Percentiles rank a stretch among this genome's conserved stretches.
These are phyloP conservation scores for Volvariella volvacea DNA, from an alignment of 1,284 basidiomycete species.

Conservation along the genomic window DNA sequence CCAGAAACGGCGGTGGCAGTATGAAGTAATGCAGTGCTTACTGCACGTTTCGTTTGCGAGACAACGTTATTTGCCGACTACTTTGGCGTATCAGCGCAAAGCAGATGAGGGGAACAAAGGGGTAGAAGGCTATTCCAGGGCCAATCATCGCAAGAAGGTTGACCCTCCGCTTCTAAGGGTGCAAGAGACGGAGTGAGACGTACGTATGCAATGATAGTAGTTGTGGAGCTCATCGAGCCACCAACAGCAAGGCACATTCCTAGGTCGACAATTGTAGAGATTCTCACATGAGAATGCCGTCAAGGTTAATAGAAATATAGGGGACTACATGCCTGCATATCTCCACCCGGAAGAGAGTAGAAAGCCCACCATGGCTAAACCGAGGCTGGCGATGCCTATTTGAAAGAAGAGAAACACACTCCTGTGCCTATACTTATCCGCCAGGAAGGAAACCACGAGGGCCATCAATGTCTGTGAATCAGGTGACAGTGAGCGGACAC, in stretches of 20 bases:
- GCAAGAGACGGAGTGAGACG: no score
- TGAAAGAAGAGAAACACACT: conserved; percentile 35
- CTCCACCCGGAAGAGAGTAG: conserved; percentile 24
- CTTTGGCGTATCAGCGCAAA: no score
- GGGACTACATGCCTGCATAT: conserved; percentile 30
- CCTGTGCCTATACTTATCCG: conserved; percentile 35
- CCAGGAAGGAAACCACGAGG: conserved; percentile 35
- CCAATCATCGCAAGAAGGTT: no score
- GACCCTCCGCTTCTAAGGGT: conserved; percentile 3
- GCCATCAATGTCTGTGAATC: conserved; percentile 26
- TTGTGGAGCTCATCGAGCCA: conserved; percentile 35
- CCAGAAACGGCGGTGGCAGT: conserved; percentile 36
- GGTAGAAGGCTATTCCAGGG: conserved; percentile 1
- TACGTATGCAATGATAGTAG: conserved; percentile 42
- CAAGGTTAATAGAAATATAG: conserved; percentile 14
- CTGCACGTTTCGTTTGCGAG: conserved; percentile 38
- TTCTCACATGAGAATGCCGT: not conserved
- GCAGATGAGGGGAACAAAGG: conserved; percentile 2
- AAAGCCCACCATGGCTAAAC: conserved; percentile 34
- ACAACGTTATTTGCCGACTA: conserved; percentile 41
- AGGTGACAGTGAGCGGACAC: no score
- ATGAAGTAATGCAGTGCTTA: conserved; percentile 34
- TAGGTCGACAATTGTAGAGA: conserved; percentile 11
- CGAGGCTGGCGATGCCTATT: conserved; percentile 29
- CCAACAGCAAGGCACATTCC: conserved; percentile 37